Conservation (phyloP, 768 basidiomycete species). For the Agrocybe praecox region DNA sequence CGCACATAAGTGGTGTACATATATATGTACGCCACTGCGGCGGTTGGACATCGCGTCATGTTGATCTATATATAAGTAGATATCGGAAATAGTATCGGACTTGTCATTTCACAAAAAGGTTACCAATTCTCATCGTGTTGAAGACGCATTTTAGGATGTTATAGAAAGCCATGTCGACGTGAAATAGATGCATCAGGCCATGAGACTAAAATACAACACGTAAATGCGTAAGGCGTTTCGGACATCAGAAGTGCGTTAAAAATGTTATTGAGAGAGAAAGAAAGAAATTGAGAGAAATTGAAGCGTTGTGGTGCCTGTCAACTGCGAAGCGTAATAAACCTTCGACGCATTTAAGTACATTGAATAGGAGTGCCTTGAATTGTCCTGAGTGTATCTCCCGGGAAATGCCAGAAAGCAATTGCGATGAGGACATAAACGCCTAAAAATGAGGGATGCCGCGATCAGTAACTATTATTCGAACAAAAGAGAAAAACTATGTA, state of each 20-base stretch:
- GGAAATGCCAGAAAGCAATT: slow-evolving; percentile 42
- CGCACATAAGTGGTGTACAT: no score
- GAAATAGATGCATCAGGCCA: background rate
- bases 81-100: no score
- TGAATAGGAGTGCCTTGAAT: slow-evolving; percentile 34
- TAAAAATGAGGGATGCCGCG: slow-evolving; percentile 8
- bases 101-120: no score
- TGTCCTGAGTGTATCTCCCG: slow-evolving; percentile 30
- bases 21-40: no score
- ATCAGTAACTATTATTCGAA: background rate
- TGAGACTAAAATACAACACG: background rate
- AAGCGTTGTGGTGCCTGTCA: no score
- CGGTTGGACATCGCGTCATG: no score
- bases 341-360: slow-evolving; percentile 16
- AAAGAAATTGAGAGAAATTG: no score
- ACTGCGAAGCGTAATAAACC: background rate
- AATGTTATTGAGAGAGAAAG: no score
- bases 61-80: no score
- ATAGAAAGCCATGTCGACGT: background rate
- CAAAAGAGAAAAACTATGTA: background rate
- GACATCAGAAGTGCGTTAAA: no score
- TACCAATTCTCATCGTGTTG: no score
- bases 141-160: background rate
- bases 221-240: no score
- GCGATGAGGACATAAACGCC: slow-evolving; percentile 38